Base-by-base conservation (phyloP, 1,284 basidiomycete genomes). In the Bjerkandera adusta region DNA sequence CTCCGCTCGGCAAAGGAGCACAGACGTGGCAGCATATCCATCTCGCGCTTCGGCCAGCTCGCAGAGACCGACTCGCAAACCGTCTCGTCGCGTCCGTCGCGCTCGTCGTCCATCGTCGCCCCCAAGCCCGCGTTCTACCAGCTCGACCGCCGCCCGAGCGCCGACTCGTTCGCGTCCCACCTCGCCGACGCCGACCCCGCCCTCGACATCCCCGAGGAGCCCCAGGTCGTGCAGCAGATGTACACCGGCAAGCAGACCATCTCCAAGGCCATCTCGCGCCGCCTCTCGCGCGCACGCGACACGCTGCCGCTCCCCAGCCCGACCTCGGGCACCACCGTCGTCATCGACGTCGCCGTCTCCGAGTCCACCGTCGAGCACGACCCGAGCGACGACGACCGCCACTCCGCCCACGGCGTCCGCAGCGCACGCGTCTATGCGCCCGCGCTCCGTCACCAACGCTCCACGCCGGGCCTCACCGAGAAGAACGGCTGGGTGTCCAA, bases 331-430 rank as follows among this genome's bases (percentile, higher is more conserved):
- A 54, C 52, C 37, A 63, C 49, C 22, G 57, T 78, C 54, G 65
- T 79, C 34, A 75, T 84, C 43, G 79, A 71, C 25, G 73, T 83
- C n/a, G 78, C 75, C 30, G 73, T 85, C 36, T 72, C 80, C 53
- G 74, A 79, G 51, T 76, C 76, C 1, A 81, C 73, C 5, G 70
- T 73, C 4, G 75, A 66, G 52, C 45, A 46, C 35, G 39, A 38
- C 26, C 64, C 63, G 34, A 64, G 63, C 38, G 57, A 65, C 20
- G 58, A 54, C 7, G 57, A 55, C 5, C 57, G 57, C 45, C 56
- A 48, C 25, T 56, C 37, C 46, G 64, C 57, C 24, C 42, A 21
- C 24, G 32, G 26, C 10, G 30, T 27, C 37, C 47, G 33, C 15
- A 51, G 48, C 15, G 36, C 47, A 24, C 35, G 34, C 18, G 39